These are phyloP conservation scores for Calonectria ilicicola DNA, from an alignment of 2,329 filamentous ascomycete species.

Conservation along the genomic window DNA sequence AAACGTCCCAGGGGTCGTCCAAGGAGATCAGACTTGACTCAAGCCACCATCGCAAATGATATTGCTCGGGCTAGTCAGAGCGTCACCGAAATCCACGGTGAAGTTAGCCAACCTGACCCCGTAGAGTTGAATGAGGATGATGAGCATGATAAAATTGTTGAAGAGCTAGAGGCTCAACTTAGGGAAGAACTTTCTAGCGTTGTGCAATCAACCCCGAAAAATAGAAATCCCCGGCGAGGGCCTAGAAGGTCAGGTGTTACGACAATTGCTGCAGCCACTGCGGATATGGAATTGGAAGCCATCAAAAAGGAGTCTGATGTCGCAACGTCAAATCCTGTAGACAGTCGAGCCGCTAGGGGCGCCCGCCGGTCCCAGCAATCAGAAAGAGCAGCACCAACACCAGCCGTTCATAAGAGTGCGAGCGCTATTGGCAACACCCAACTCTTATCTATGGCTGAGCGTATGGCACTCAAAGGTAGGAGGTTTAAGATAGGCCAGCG, in stretches of 20 bases:
- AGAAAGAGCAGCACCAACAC: conserved; percentile 21
- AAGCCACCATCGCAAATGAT: conserved; percentile 19
- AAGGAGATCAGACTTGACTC: conserved; percentile 38
- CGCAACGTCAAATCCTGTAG: neutral
- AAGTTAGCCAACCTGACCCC: neutral
- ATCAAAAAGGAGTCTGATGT: neutral
- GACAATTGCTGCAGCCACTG: conserved; percentile 36
- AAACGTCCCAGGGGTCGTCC: conserved; percentile 46
- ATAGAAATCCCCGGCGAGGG: conserved; percentile 36
- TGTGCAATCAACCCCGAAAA: neutral
- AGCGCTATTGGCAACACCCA: conserved; percentile 37
- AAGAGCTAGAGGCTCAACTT: conserved; percentile 33
- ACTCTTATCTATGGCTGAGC: conserved; percentile 68
- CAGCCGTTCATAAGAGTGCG: conserved; percentile 6
- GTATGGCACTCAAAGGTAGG: conserved; percentile 66
- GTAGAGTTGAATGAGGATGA: conserved; percentile 20
- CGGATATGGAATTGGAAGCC: neutral
- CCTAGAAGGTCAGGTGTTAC: conserved; percentile 43
- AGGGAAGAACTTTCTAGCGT: conserved; percentile 27
- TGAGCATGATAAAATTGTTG: conserved; percentile 32
- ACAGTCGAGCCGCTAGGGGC: conserved; percentile 27
- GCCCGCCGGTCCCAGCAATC: conserved; percentile 41
- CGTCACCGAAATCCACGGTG: neutral
- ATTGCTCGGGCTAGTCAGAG: neutral
- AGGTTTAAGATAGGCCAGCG: conserved; percentile 63